Evolutionary conservation across 768 basidiomycete species (phyloP).

Genomic region (Psilocybe cubensis): DNA sequence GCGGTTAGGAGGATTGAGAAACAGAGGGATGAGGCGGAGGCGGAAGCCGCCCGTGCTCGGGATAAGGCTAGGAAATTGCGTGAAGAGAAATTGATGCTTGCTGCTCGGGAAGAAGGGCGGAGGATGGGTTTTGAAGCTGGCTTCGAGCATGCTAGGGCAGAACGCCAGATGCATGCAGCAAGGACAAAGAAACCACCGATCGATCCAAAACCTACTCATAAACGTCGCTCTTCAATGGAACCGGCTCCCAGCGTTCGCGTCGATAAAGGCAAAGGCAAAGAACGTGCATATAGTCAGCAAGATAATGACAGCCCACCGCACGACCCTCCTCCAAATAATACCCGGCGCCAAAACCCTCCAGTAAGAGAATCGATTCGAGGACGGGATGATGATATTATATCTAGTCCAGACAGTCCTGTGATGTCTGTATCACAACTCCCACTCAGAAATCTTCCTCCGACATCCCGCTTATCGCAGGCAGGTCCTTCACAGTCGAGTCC

Average conservation of each 20-base stretch:
- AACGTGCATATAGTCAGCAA: neutral
- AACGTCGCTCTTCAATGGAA: neutral
- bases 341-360: neutral
- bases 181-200: conserved; percentile 11
- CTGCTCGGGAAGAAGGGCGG: conserved; percentile 63
- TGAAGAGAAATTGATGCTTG: conserved; percentile 52
- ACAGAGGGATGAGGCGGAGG: conserved; percentile 62
- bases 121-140: conserved; percentile 54
- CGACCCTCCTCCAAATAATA: neutral
- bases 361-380: neutral
- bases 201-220: conserved; percentile 3
- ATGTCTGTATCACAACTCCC: conserved; percentile 21
- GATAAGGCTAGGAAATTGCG: conserved; percentile 52
- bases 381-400: conserved; percentile 8
- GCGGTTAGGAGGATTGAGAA: conserved; percentile 49
- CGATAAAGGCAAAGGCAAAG: conserved; percentile 19
- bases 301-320: neutral
- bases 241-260: conserved; percentile 5
- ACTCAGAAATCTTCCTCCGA: conserved; percentile 9
- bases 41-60: conserved; percentile 53
- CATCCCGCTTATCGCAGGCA: conserved; percentile 4
- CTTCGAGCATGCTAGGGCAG: conserved; percentile 39
- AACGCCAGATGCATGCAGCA: conserved; percentile 25
- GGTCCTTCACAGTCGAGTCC: conserved; percentile 12
- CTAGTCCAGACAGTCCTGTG: conserved; percentile 11